Evolutionary conservation across 805 yeast species (phyloP).

Genomic region (Wickerhamiella azymoides): DNA sequence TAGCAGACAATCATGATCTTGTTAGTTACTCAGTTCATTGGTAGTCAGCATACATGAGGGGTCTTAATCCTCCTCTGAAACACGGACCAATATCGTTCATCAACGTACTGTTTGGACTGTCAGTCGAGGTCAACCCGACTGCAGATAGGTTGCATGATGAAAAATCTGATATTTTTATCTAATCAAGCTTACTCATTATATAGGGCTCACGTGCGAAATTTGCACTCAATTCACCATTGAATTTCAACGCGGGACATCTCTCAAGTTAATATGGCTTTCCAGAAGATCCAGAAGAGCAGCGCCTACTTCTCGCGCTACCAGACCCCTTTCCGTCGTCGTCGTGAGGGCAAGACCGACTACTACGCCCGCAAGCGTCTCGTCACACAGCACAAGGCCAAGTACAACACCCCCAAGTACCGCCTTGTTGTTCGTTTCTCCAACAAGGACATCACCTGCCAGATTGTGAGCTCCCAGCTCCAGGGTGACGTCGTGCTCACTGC

Average conservation of each 20-base stretch:
- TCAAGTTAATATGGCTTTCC: conserved; percentile 54
- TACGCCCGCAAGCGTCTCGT: conserved; percentile 99
- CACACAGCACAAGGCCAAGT: conserved; percentile 99
- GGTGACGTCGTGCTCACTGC: conserved; percentile 95
- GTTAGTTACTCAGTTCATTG: conserved; percentile 7
- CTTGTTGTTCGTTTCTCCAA: conserved; percentile 99
- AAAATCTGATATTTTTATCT: background rate
- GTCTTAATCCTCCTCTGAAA: conserved; percentile 20
- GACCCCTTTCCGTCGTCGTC: conserved; percentile 99
- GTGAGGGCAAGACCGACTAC: conserved; percentile 99
- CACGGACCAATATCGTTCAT: conserved; percentile 24
- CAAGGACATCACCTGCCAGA: conserved; percentile 98
- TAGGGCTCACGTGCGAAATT: conserved; percentile 3
- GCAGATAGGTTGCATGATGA: no score
- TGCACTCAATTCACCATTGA: background rate
- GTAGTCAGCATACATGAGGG: conserved; percentile 10
- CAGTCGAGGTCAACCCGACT: no score
- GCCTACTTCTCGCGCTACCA: conserved; percentile 99
- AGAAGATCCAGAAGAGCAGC: conserved; percentile 57
- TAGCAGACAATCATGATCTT: background rate
- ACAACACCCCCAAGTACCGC: conserved; percentile 99
- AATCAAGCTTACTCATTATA: background rate
- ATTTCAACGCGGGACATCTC: background rate
- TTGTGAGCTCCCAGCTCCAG: conserved; percentile 88
- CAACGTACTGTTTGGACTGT: conserved; percentile 11